Conservation (phyloP, 2,329 filamentous ascomycete genomes). For the Pseudogymnoascus sp. region DNA sequence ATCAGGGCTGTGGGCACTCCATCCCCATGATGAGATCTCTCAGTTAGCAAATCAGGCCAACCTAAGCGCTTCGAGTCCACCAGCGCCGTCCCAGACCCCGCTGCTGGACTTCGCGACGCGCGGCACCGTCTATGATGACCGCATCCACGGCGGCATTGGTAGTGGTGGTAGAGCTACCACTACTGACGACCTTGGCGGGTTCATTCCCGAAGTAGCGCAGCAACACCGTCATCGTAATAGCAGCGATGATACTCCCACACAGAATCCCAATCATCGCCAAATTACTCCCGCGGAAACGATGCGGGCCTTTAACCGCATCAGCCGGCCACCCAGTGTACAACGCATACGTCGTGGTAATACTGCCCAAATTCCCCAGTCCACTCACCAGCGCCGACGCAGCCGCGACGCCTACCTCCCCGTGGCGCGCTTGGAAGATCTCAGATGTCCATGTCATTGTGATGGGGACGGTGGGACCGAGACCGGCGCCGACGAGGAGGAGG, state of each 20-base stretch:
- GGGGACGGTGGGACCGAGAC: slow-evolving; percentile 81
- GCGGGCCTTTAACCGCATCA: slow-evolving; percentile 59
- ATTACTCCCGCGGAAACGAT: slow-evolving; percentile 76
- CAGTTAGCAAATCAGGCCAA: slow-evolving; percentile 27
- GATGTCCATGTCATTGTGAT: slow-evolving; percentile 93
- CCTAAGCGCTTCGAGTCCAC: slow-evolving; percentile 20
- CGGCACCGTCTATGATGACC: slow-evolving; percentile 50
- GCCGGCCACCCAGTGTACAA: slow-evolving; percentile 80
- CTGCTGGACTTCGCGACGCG: slow-evolving; percentile 48
- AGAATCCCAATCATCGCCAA: slow-evolving; percentile 83
- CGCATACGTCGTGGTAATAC: slow-evolving; percentile 80
- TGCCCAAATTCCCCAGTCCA: slow-evolving; percentile 78
- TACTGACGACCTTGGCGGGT: slow-evolving; percentile 37
- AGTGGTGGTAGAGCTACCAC: slow-evolving; percentile 27
- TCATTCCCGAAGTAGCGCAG: slow-evolving; percentile 51
- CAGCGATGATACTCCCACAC: slow-evolving; percentile 65
- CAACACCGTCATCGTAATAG: slow-evolving; percentile 58
- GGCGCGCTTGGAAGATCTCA: slow-evolving; percentile 81
- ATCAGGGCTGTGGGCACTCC: not conserved
- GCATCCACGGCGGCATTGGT: slow-evolving; percentile 31
- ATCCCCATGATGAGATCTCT: slow-evolving; percentile 15
- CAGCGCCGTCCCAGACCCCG: slow-evolving; percentile 45
- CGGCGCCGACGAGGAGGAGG: slow-evolving; percentile 83
- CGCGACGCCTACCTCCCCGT: slow-evolving; percentile 85
- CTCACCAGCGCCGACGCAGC: slow-evolving; percentile 80